phyloP scores from a whole-genome alignment of 192 early-diverging fungal genomes.

The Coemansia sp. region DNA sequence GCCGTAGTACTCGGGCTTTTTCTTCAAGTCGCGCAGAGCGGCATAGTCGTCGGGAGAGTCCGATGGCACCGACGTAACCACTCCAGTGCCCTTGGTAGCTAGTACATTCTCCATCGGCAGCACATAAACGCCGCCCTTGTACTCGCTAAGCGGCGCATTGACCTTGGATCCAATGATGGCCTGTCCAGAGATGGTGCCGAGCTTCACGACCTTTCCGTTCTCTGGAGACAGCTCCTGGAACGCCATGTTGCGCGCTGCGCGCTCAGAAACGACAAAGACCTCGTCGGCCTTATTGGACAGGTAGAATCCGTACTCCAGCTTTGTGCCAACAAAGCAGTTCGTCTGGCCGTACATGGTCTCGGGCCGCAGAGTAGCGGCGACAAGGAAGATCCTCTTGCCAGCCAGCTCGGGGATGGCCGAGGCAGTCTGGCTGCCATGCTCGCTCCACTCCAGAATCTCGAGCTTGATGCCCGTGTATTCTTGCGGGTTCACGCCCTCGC shows the following conservation, averaged over 20 bases:
- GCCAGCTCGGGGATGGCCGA: conserved; percentile 57
- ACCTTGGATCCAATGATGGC: conserved; percentile 87
- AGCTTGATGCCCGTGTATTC: conserved; percentile 98
- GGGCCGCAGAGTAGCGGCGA: conserved; percentile 94
- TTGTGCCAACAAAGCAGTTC: conserved; percentile 95
- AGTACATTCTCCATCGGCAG: conserved; percentile 97
- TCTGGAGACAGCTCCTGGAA: conserved; percentile 81
- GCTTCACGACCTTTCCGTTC: conserved; percentile 65
- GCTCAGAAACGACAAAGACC: conserved; percentile 85
- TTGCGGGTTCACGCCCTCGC: conserved; percentile 91
- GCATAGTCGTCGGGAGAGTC: conserved; percentile 98
- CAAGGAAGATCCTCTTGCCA: conserved; percentile 80
- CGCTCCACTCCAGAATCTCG: conserved; percentile 69
- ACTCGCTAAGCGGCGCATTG: conserved; percentile 80
- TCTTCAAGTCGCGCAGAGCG: conserved; percentile 86
- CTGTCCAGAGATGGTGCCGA: conserved; percentile 74
- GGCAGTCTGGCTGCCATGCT: conserved; percentile 46
- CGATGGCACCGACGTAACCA: conserved; percentile 98
- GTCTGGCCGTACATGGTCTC: conserved; percentile 99
- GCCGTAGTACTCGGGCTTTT: conserved; percentile 92
- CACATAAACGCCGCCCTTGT: conserved; percentile 76
- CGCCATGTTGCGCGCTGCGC: conserved; percentile 96
- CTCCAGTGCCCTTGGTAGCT: conserved; percentile 95
- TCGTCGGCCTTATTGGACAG: conserved; percentile 68
- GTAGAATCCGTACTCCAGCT: conserved; percentile 89